Percentiles rank a stretch among this genome's conserved stretches.
These are phyloP conservation scores for Calonectria pauciramosa DNA, from an alignment of 2,329 filamentous ascomycete species.

Conservation along the genomic window DNA sequence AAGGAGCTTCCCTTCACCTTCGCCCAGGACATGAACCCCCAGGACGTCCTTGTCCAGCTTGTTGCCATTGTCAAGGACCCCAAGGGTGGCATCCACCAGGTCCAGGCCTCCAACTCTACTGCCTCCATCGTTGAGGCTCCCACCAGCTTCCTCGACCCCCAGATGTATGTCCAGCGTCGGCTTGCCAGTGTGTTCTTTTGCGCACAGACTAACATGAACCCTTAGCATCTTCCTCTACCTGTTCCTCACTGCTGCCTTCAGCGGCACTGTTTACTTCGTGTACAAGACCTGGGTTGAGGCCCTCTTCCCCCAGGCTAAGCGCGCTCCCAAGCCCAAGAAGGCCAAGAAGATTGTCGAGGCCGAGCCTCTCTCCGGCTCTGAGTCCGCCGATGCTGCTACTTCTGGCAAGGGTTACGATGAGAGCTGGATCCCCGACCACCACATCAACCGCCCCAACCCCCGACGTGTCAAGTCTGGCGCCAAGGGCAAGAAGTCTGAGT, in stretches of 20 bases:
- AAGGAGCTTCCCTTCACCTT: constrained; percentile 87
- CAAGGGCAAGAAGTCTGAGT: constrained; percentile 57
- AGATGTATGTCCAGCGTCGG: constrained; percentile 78
- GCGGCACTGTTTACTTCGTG: constrained; percentile 90
- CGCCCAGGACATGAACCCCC: constrained; percentile 90
- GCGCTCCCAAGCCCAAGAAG: constrained; percentile 71
- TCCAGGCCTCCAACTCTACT: constrained; percentile 84
- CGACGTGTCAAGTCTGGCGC: constrained; percentile 74
- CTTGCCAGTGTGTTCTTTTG: neutral
- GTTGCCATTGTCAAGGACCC: constrained; percentile 79
- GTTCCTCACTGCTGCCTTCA: constrained; percentile 84
- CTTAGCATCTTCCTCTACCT: constrained; percentile 96
- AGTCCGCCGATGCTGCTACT: constrained; percentile 77
- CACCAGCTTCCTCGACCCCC: constrained; percentile 92
- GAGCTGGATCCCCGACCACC: constrained; percentile 92
- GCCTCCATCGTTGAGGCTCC: constrained; percentile 92
- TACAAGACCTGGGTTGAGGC: constrained; percentile 98
- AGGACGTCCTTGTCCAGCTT: constrained; percentile 86
- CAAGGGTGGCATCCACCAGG: constrained; percentile 79
- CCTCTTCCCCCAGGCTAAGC: constrained; percentile 92
- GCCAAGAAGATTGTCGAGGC: constrained; percentile 76
- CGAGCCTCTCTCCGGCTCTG: constrained; percentile 75
- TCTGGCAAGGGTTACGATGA: constrained; percentile 85
- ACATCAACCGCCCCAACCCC: constrained; percentile 87
- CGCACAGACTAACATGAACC: constrained; percentile 45